Base-by-base conservation (phyloP, 225 moss, liverwort and hornwort species). In the Physcomitrium patens region DNA sequence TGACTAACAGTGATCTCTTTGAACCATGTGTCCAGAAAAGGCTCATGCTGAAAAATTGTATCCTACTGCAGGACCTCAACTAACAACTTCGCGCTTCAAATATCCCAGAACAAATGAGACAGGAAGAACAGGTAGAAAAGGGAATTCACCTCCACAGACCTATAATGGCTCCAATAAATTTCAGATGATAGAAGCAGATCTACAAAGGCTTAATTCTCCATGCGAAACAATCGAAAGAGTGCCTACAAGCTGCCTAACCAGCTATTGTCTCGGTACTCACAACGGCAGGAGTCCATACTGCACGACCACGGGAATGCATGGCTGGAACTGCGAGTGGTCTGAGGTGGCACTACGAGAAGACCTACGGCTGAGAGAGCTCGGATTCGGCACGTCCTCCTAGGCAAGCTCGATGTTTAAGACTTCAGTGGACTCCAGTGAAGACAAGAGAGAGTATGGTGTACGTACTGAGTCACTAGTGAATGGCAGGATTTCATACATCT, bases 321-420 rank as follows among this genome's bases (percentile, higher is more conserved):
- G 49, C 73, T 46, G 10, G 7, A 67, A 15, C 5, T 14, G 54
- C 19, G n/a, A 53, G 9, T 24, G 46, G 31, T 19, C 31, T 66
- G 66, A 31, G 23, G 16, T 11, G 8, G 9, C 43, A 27, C 63
- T 1, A 55, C 47, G 15, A 52, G 59, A 31, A 26, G 37, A 64
- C 52, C 69, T 65, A 46, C 20, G 46, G 65, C 5, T 44, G 2
- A 63, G 63, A 61, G 60, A 11, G 12, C 51, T 51, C 12, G 52
- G 58, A 58, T 45, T 52, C 3, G 10, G 52, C 72, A n/a, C n/a
- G 27, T 15, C 24, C 64, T 15, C 52, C n/a, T 12, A 77, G 64
- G 46, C 69, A 48, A 69, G 42, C 28, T 53, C 53, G 43, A 77
- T 73, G 60, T 65, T 55, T 70, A 74, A 28, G 60, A 48, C 69